phyloP scores from a whole-genome alignment of 1,284 basidiomycete genomes.

The Ganoderma lingzhi region DNA sequence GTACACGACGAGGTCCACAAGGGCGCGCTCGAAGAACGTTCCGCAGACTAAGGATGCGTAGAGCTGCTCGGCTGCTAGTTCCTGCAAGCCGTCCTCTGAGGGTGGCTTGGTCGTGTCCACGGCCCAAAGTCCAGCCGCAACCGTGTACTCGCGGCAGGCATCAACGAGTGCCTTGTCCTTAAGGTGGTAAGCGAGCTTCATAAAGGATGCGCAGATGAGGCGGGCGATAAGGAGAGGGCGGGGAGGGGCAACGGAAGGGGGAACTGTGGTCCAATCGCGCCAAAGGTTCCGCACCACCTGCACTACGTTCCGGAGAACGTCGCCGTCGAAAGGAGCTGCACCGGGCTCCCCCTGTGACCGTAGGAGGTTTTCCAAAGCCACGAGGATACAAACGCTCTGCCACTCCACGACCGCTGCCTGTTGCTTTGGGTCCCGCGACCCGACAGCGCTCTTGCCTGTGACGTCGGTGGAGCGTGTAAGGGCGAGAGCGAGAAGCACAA shows the following conservation, averaged over 20 bases:
- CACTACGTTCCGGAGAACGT: conserved; percentile 33
- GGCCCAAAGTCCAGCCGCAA: conserved; percentile 17
- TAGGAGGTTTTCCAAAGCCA: conserved; percentile 30
- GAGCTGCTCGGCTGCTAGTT: conserved; percentile 31
- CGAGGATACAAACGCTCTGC: conserved; percentile 38
- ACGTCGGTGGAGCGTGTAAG: conserved; percentile 21
- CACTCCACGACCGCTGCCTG: conserved; percentile 37
- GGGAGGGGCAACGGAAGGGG: conserved; percentile 30
- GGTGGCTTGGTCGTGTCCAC: not conserved
- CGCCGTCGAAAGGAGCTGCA: conserved; percentile 8
- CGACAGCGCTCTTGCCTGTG: conserved; percentile 6
- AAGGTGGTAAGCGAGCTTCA: conserved; percentile 51
- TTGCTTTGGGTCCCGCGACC: conserved; percentile 13
- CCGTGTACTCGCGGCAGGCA: conserved; percentile 36
- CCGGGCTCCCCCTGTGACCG: conserved; percentile 40
- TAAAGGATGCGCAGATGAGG: conserved; percentile 53
- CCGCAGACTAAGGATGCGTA: conserved; percentile 28
- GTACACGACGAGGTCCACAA: conserved; percentile 27
- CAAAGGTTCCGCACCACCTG: conserved; percentile 48
- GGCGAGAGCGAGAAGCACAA: conserved; percentile 36
- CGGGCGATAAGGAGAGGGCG: conserved; percentile 42
- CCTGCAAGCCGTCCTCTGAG: conserved; percentile 11
- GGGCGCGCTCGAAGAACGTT: conserved; percentile 28
- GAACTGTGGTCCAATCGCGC: conserved; percentile 47
- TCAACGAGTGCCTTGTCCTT: conserved; percentile 48